Percentiles rank a stretch among this genome's conserved stretches.
These are phyloP conservation scores for Coelastrella sp. DNA, from an alignment of 139 green algal species.

Conservation along the genomic window DNA sequence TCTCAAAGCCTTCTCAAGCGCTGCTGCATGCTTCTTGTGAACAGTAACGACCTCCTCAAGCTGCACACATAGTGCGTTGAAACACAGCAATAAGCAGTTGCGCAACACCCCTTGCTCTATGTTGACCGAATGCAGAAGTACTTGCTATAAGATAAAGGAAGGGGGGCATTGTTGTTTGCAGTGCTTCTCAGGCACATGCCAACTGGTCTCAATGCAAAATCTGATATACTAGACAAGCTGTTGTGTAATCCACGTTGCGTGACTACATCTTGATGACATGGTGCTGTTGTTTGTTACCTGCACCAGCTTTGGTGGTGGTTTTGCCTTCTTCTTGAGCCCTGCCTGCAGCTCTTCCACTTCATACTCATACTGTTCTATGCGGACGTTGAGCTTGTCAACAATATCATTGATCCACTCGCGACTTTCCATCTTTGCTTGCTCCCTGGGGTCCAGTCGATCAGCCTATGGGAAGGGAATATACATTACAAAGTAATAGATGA, in stretches of 20 bases:
- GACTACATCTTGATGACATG: not conserved
- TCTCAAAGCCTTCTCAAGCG: slow-evolving; percentile 88
- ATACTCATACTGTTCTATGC: slow-evolving; percentile 93
- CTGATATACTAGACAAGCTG: no score
- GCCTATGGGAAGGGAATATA: slow-evolving; percentile 47
- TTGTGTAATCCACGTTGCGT: no score
- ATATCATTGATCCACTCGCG: slow-evolving; percentile 93
- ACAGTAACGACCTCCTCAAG: slow-evolving; percentile 70
- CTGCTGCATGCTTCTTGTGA: slow-evolving; percentile 87
- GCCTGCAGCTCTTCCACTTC: slow-evolving; percentile 89
- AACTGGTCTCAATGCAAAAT: no score
- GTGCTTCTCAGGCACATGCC: no score
- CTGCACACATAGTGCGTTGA: slow-evolving; percentile 18
- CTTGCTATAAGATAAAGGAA: no score
- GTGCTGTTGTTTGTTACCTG: slow-evolving; percentile 3
- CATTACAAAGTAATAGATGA: no score
- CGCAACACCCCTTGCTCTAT: no score
- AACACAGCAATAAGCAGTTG: not conserved
- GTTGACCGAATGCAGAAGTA: no score
- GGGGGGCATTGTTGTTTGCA: no score
- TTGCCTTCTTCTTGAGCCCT: slow-evolving; percentile 82
- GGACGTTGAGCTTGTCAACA: slow-evolving; percentile 81
- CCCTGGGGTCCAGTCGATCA: slow-evolving; percentile 85
- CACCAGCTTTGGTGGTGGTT: slow-evolving; percentile 61
- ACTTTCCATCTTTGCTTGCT: slow-evolving; percentile 85